Evolutionary conservation across 108 stramenopile genomes (phyloP).

Genomic region (Aureococcus anophagefferens): DNA sequence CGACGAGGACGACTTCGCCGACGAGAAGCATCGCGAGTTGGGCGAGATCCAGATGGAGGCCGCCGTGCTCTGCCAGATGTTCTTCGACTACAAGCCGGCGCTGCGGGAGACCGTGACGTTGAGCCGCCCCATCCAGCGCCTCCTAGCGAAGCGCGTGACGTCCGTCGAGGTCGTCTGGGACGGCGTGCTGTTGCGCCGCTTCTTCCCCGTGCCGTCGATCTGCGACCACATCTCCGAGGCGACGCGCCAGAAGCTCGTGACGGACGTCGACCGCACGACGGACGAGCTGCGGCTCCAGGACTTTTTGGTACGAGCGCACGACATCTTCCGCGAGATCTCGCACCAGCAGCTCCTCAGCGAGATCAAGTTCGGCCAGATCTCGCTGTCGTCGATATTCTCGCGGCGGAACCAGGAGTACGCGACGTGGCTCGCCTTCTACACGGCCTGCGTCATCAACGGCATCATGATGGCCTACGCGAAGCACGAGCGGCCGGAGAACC

Average conservation of each 20-base stretch:
- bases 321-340: conserved; percentile 21
- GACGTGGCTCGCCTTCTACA: conserved; percentile 25
- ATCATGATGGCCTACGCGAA: too few species aligned
- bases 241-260: conserved; percentile 19
- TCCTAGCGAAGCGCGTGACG: conserved; percentile 12
- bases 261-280: conserved; percentile 17
- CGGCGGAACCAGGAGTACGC: conserved; percentile 23
- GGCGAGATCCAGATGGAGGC: conserved; percentile 18
- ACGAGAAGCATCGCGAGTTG: too few species aligned
- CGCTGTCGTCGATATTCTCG: conserved; percentile 7
- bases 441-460: conserved; percentile 20
- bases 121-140: conserved; percentile 3
- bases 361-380: conserved; percentile 5
- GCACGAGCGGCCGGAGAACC: too few species aligned
- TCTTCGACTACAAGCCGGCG: conserved; percentile 16
- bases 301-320: conserved; percentile 18
- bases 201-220: conserved; percentile 31
- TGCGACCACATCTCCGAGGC: conserved; percentile 24
- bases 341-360: conserved; percentile 26
- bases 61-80: conserved; percentile 26
- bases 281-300: conserved; percentile 23
- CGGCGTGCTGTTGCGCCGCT: conserved; percentile 22
- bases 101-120: conserved; percentile 7
- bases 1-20: too few species aligned
- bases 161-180: conserved; percentile 34